Evolutionary conservation across 1,284 basidiomycete species (phyloP).

Genomic region (Irpex rosettiformis): DNA sequence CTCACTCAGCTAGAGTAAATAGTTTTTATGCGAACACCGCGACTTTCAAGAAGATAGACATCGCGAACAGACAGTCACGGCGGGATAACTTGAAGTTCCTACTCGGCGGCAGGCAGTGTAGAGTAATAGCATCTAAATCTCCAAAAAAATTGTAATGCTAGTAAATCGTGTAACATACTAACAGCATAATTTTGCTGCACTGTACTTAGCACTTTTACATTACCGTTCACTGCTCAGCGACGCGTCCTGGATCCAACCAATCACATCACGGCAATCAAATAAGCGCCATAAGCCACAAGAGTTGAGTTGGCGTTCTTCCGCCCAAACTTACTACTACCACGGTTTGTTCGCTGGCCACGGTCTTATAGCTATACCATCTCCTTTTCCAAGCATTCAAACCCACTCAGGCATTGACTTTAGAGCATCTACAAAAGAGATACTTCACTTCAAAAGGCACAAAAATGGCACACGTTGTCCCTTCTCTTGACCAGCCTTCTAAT

Average conservation of each 20-base stretch:
- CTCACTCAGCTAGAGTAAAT: too few species aligned
- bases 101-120: too few species aligned
- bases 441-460: neutral
- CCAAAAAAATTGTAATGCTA: too few species aligned
- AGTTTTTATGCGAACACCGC: too few species aligned
- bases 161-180: too few species aligned
- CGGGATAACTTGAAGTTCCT: too few species aligned
- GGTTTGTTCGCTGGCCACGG: neutral
- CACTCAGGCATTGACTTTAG: too few species aligned
- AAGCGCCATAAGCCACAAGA: neutral
- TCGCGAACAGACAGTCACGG: too few species aligned
- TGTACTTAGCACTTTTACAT: too few species aligned
- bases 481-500: constrained; percentile 91
- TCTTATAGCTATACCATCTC: neutral
- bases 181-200: too few species aligned
- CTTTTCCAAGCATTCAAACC: neutral
- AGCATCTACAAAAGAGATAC: neutral
- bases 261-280: neutral
- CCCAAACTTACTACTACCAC: neutral
- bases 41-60: too few species aligned
- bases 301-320: neutral
- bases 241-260: neutral
- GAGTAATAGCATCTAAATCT: too few species aligned
- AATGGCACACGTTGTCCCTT: constrained; percentile 86
- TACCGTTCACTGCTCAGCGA: neutral